These are phyloP conservation scores for Omphalotus guepiniiformis DNA, from an alignment of 768 basidiomycete species.

Conservation along the genomic window DNA sequence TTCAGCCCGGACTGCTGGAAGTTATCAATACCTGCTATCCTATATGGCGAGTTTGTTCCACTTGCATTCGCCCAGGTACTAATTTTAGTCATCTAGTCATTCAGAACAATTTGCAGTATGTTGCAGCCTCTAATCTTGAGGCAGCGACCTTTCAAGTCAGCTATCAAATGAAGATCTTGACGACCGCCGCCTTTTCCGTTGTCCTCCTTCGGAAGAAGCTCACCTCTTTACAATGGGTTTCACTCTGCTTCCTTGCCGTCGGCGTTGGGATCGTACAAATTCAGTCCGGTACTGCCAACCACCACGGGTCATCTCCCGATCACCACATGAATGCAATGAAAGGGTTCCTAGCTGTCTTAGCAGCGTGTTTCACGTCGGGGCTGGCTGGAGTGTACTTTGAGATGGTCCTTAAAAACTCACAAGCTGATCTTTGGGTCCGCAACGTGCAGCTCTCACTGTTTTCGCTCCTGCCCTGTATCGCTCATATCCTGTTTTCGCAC, in stretches of 20 bases:
- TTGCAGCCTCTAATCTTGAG: slow-evolving; percentile 89
- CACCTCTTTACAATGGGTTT: slow-evolving; percentile 73
- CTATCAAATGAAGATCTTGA: slow-evolving; percentile 97
- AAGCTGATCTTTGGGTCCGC: slow-evolving; percentile 90
- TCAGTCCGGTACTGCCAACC: slow-evolving; percentile 44
- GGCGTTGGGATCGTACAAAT: slow-evolving; percentile 91
- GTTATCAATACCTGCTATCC: slow-evolving; percentile 91
- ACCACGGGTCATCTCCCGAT: slow-evolving; percentile 21
- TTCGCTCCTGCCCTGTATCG: slow-evolving; percentile 83
- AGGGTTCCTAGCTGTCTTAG: slow-evolving; percentile 86
- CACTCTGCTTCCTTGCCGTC: slow-evolving; percentile 78
- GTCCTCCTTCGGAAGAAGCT: slow-evolving; percentile 75
- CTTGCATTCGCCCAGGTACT: slow-evolving; percentile 4
- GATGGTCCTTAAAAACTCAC: slow-evolving; percentile 91
- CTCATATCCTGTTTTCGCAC: slow-evolving; percentile 65
- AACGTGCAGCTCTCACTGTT: slow-evolving; percentile 96
- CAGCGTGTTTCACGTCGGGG: slow-evolving; percentile 93
- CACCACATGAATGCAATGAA: slow-evolving; percentile 72
- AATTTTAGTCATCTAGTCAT: slow-evolving; percentile 48
- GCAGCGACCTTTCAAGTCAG: slow-evolving; percentile 96
- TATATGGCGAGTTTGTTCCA: slow-evolving; percentile 56
- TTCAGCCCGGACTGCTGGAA: slow-evolving; percentile 96
- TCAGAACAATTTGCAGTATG: slow-evolving; percentile 94
- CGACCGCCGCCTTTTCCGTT: slow-evolving; percentile 88
- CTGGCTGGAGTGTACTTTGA: slow-evolving; percentile 98